phyloP scores from a whole-genome alignment of 192 early-diverging fungal genomes.

The Podila horticola region DNA sequence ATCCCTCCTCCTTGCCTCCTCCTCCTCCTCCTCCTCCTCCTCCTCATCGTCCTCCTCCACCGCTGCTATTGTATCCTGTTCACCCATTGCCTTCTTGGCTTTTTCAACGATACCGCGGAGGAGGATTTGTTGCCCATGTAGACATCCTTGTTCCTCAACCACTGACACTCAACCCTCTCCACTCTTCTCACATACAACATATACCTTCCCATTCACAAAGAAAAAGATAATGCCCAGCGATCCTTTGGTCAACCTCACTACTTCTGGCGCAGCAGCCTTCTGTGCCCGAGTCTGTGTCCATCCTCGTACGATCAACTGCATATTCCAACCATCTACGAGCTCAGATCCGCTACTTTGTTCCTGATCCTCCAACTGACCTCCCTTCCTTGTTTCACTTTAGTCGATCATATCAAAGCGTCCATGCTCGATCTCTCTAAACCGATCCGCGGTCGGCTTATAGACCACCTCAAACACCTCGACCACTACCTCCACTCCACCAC shows the following conservation, averaged over 20 bases:
- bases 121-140: not conserved
- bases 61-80: too few relatives aligned
- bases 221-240: conserved; percentile 35
- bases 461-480: not conserved
- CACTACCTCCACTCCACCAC: not conserved
- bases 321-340: not conserved
- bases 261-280: conserved; percentile 37
- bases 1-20: too few relatives aligned
- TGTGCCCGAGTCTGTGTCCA: conserved; percentile 39
- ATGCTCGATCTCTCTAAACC: conserved; percentile 10
- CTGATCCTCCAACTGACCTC: not conserved
- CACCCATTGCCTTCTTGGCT: too few relatives aligned
- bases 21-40: too few relatives aligned
- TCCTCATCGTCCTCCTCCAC: too few relatives aligned
- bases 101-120: too few relatives aligned
- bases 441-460: not conserved
- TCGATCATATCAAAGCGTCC: conserved; percentile 27
- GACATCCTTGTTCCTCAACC: not conserved
- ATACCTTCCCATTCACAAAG: not conserved
- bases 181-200: too few relatives aligned
- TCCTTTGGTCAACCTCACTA: conserved; percentile 21
- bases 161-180: not conserved
- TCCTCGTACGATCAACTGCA: conserved; percentile 20
- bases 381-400: not conserved
- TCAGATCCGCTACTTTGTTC: not conserved